These are phyloP conservation scores for Letharia columbiana DNA, from an alignment of 495 filamentous ascomycete genomes.

Conservation along the genomic window DNA sequence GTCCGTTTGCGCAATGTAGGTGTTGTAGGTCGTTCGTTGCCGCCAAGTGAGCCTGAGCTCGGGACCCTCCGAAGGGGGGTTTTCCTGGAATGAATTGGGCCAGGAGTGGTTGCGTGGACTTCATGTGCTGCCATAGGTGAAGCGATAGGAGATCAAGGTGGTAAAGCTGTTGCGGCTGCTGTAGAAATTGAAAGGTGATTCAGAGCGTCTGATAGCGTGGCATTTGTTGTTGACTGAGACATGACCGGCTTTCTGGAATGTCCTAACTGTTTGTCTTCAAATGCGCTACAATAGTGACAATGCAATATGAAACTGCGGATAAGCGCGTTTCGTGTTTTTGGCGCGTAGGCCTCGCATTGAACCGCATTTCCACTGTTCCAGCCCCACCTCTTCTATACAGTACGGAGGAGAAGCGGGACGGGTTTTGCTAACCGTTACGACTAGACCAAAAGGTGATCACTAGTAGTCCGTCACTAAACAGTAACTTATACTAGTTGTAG, in stretches of 20 bases:
- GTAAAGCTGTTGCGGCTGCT: slow-evolving; percentile 37
- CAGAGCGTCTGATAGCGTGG: slow-evolving; percentile 36
- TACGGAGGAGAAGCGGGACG: no score
- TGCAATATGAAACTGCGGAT: no score
- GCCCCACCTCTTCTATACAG: no score
- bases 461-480: no score
- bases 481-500: no score
- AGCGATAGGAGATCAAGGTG: slow-evolving; percentile 34
- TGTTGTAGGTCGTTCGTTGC: slow-evolving; percentile 40
- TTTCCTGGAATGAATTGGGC: slow-evolving; percentile 31
- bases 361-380: no score
- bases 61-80: slow-evolving; percentile 42
- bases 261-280: not conserved
- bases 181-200: slow-evolving; percentile 41
- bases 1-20: slow-evolving; percentile 39
- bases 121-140: slow-evolving; percentile 25
- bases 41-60: slow-evolving; percentile 43
- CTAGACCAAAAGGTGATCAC: no score
- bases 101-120: slow-evolving; percentile 21
- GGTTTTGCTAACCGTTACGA: no score
- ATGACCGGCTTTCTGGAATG: slow-evolving; percentile 9
- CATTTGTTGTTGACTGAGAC: slow-evolving; percentile 25
- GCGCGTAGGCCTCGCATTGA: no score
- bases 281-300: no score
- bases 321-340: no score